Base-by-base conservation (phyloP, 345 rosid genomes). In the Dipteronia dyeriana region DNA sequence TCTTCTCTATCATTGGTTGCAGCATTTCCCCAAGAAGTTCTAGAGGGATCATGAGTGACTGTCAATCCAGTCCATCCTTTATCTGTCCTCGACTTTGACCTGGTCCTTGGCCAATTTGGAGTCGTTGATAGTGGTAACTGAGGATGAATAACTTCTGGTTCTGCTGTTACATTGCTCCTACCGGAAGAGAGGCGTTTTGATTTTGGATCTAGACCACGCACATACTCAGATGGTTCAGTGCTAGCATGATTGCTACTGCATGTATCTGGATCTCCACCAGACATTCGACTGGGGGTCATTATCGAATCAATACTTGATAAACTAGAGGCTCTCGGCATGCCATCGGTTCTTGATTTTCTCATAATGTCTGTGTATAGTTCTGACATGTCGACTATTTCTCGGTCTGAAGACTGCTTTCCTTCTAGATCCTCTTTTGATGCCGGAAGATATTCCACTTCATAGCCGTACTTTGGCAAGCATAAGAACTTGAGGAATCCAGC, bases 271-370 rank as follows among this genome's bases (percentile, higher is more conserved):
- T 94, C 98, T 53, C 95, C 97, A 61, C 85, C 97, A 85, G 93
- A 89, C 87, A 89, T 85, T 73, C 88, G 83, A 49, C 92, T 88
- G 19, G 95, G 97, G 66, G 95, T 90, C 95, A 92, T 92, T 86
- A 92, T 90, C 7, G 97, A 96, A 87, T 96, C 98, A 22, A 96
- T 94, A 83, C 98, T 96, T 49, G 98, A 91, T 82, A 94, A 85
- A 88, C 99, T 96, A 41, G 99, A 94, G 66, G 98, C 99, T 84
- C 97, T 91, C 25, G 99, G 99, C 65, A 96, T 77, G 77, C 97
- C 91, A 14, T 94, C 99, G 51, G 62, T 87, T 81, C 88, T 88
- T 39, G 98, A 91, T 84, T 89, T 91, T 84, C 89, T 90, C 92
- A 92, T 87, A 66, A 92, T 82, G 86, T 96, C 98, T 8, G 91